Evolutionary conservation across 1,284 basidiomycete genomes (phyloP).

Genomic region (Phlebopus sp.): DNA sequence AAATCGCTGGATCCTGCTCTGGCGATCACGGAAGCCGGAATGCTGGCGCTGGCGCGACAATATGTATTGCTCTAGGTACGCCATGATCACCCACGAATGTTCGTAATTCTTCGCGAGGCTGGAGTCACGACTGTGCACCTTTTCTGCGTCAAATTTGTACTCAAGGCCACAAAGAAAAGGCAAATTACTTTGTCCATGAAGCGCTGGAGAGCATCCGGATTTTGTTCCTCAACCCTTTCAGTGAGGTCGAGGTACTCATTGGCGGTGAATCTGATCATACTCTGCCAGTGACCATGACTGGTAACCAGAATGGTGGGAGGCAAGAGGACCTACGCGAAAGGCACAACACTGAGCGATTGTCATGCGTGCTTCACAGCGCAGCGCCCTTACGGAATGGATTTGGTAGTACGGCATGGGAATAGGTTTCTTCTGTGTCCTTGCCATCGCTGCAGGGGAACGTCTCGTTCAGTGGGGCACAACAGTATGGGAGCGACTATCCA

Average conservation of each 20-base stretch:
- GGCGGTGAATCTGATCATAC: background rate
- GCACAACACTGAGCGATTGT: background rate
- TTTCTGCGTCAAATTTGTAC: background rate
- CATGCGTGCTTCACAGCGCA: slow-evolving; percentile 4
- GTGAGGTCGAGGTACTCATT: slow-evolving; percentile 3
- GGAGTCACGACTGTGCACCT: slow-evolving; percentile 15
- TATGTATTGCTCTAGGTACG: slow-evolving; percentile 17
- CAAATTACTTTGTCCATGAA: slow-evolving; percentile 18
- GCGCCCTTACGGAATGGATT: background rate
- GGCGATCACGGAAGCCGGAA: background rate
- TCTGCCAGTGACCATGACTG: slow-evolving; percentile 2
- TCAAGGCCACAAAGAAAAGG: background rate
- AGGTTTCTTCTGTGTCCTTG: background rate
- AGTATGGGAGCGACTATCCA: too few species aligned
- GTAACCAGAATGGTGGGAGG: background rate
- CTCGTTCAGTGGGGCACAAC: background rate
- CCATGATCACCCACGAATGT: slow-evolving; percentile 18
- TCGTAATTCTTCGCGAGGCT: slow-evolving; percentile 14
- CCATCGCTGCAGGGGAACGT: background rate
- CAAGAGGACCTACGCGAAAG: slow-evolving; percentile 12
- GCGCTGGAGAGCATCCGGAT: slow-evolving; percentile 1
- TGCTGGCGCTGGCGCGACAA: background rate
- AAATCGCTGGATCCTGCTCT: background rate
- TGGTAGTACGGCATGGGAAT: slow-evolving; percentile 11
- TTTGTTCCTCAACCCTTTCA: slow-evolving; percentile 14